Base-by-base conservation (phyloP, 768 basidiomycete genomes). In the Lentinula sp. region DNA sequence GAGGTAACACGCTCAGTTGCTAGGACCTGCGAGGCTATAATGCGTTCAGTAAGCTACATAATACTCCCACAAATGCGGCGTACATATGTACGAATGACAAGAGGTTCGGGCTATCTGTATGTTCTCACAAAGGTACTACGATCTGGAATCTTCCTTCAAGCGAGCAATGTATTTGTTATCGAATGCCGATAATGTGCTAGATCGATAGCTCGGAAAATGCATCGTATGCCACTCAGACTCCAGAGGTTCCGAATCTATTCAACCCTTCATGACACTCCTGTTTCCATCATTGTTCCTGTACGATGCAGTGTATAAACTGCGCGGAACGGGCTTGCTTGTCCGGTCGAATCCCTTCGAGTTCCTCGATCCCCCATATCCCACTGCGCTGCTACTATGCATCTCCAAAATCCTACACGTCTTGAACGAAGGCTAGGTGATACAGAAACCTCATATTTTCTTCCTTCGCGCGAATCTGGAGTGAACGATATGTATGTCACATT, bases 381-480 rank as follows among this genome's bases (percentile, higher is more conserved):
- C 8, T 2, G n/a, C n/a, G 1, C 48, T 21, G 1, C 6, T n/a
- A 15, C 11, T n/a, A 59, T 59, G 57, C 57, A 35, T 13, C 45
- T 59, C 4, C 57, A 59, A 48, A 59, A 50, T 48, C 49, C 59
- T 15, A 39, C 10, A 18, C 50, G 50, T 28, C 49, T 60, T 3
- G 81, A 87, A 68, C 81, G 89, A 28, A 76, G 69, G 60, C 74
- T 94, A 53, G 89, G 90, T 4, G 84, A 90, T 61, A 91, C 84
- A 23, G 91, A 94, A 72, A 71, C 81, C 7, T 90, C 89, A 1
- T 95, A 93, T 72, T 93, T 83, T 70, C 78, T 93, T 9, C 91
- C 89, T 2, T 85, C 86, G 3, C 79, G 92, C n/a, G 86, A 85
- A 49, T 83, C 77, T 57, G 89, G 89, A 4, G 91, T 93, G 37